phyloP scores from a whole-genome alignment of 2,329 filamentous ascomycete species.

The Trichoderma brevicompactum region DNA sequence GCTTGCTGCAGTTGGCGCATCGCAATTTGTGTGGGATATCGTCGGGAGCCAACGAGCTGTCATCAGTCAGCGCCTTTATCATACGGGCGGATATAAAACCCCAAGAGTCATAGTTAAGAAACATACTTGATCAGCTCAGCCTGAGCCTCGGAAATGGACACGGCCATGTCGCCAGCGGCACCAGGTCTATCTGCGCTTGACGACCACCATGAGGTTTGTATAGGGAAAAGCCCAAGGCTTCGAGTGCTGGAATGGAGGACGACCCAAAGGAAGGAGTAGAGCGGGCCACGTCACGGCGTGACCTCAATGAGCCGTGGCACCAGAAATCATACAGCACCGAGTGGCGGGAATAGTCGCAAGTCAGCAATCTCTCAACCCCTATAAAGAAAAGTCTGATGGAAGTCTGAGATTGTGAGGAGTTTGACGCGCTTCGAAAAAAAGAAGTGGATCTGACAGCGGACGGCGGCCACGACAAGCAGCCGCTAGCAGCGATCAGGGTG shows the following conservation, averaged over 20 bases:
- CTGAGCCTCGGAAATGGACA: constrained; percentile 54
- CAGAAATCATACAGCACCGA: constrained; percentile 28
- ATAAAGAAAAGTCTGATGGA: constrained; percentile 15
- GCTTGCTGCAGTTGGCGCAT: constrained; percentile 89
- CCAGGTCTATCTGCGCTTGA: constrained; percentile 28
- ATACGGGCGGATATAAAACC: too few relatives aligned
- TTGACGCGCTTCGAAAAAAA: constrained; percentile 34
- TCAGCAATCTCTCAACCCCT: constrained; percentile 17
- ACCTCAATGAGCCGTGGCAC: constrained; percentile 27
- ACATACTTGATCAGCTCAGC: constrained; percentile 62
- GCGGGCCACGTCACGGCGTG: constrained; percentile 29
- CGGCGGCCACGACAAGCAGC: constrained; percentile 9
- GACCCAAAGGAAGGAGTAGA: constrained; percentile 4
- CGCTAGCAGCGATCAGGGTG: constrained; percentile 10
- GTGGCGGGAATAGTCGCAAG: constrained; percentile 11
- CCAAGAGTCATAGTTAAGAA: too few relatives aligned
- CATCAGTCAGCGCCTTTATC: constrained; percentile 24
- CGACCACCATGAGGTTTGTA: constrained; percentile 24
- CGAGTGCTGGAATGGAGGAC: not conserved
- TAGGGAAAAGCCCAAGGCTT: not conserved
- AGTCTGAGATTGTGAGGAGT: constrained; percentile 33
- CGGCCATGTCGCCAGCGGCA: constrained; percentile 41
- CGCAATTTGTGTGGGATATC: constrained; percentile 95
- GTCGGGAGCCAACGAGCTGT: constrained; percentile 75
- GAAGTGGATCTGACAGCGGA: constrained; percentile 32